These are phyloP conservation scores for Alternaria gaisen DNA, from an alignment of 2,329 filamentous ascomycete genomes.

Conservation along the genomic window DNA sequence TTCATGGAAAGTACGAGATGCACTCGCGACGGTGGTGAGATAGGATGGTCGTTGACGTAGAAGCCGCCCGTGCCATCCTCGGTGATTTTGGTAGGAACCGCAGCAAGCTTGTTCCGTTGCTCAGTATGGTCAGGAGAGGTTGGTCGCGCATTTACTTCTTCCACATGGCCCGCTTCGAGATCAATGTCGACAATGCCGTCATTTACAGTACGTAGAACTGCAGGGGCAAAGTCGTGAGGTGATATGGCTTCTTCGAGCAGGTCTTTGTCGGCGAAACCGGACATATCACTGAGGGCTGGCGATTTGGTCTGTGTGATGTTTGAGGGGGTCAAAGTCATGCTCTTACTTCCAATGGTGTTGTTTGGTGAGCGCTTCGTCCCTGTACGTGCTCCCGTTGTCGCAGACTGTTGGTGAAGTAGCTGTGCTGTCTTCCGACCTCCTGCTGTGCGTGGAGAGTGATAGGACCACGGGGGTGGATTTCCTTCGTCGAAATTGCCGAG, in stretches of 20 bases:
- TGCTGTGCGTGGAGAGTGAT: constrained; percentile 40
- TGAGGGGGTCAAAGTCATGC: constrained; percentile 25
- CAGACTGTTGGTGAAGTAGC: constrained; percentile 18
- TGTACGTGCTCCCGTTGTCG: constrained; percentile 10
- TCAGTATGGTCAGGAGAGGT: constrained; percentile 8
- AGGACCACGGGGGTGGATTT: constrained; percentile 41
- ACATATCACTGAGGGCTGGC: constrained; percentile 16
- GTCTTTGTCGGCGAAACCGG: constrained; percentile 20
- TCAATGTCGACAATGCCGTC: constrained; percentile 16
- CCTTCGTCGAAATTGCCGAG: constrained; percentile 43
- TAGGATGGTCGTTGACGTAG: constrained; percentile 22
- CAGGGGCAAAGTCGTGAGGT: constrained; percentile 27
- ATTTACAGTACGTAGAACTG: constrained; percentile 4
- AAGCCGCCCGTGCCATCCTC: constrained; percentile 28
- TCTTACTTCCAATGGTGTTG: constrained; percentile 21
- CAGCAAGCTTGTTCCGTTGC: constrained; percentile 5
- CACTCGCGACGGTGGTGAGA: constrained; percentile 23
- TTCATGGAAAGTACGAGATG: constrained; percentile 15
- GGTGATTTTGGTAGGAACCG: constrained; percentile 9
- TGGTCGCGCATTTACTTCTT: constrained; percentile 5
- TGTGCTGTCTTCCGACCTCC: constrained; percentile 34
- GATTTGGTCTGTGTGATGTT: constrained; percentile 5
- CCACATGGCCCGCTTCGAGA: constrained; percentile 17
- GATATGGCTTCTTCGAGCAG: constrained; percentile 18
- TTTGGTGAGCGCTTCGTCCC: constrained; percentile 15